Base-by-base conservation (phyloP, 805 yeast species). In the Saccharomycopsis guyanensis region DNA sequence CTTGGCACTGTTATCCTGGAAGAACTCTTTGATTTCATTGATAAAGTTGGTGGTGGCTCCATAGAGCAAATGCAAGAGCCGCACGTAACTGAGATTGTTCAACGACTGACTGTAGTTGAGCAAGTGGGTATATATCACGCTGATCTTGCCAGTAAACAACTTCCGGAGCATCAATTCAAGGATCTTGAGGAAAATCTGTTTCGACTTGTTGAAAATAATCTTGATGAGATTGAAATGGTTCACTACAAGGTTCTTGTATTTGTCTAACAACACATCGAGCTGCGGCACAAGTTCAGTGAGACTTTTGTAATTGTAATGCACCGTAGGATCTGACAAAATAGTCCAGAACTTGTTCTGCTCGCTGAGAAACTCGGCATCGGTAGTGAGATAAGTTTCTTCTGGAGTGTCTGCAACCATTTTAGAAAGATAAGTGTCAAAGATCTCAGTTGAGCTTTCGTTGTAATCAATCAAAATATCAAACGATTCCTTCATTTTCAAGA, bases 341-440 rank as follows among this genome's bases (percentile, higher is more conserved):
- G 64, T 62, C 88, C 95, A 86, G 16, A 72, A 67, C 0, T 63
- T 58, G 40, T 75, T 77, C 12, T 52, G 55, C 20, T 56, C 63
- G 25, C 62, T 59, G 5, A 57, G 33, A 61, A 64, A 55, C 62
- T 43, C 45, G 8, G 24, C 29, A 29, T 46, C 39, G 29, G 29
- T 49, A 13, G 24, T 60, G 63, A 16, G 62, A 65, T n/a, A 66
- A 59, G 50, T 69, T 55, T 48, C 75, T 73, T 52, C 72, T 66
- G 32, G 66, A 69, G 45, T 71, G 4, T 41, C 32, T 7, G 25
- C 24, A 19, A 80, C 83, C 58, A 85, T 86, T 58, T 85, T 87
- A 58, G 78, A 79, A 36, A 89, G 84, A 64, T 86, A 91, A 41
- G 82, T 78, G 58, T 82, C 86, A 6, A 86, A 82, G 6, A 89